Percentiles rank a stretch among this genome's conserved stretches.
Conservation (phyloP, 345 rosid species). For the Melaleuca quinquenervia region DNA sequence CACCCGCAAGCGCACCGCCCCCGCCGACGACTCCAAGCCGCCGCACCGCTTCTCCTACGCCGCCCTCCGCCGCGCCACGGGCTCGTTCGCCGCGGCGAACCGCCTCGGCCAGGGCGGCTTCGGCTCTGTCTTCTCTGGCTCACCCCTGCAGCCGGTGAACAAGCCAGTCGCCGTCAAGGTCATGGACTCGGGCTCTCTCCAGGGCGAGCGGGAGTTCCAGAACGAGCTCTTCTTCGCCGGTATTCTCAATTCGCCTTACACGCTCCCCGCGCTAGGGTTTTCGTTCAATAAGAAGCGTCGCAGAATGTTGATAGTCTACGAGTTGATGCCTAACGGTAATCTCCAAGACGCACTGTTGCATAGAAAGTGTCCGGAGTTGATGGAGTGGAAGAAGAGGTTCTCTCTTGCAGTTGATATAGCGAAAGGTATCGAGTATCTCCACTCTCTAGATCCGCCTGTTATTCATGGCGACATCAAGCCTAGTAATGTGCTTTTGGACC, state of each 20-base stretch:
- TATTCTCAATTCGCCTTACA: slow-evolving; percentile 40
- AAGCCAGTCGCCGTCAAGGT: slow-evolving; percentile 67
- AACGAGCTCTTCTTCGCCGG: slow-evolving; percentile 85
- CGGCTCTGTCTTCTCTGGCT: slow-evolving; percentile 76
- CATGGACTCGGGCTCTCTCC: slow-evolving; percentile 90
- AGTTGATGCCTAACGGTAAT: slow-evolving; percentile 78
- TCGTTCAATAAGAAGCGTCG: slow-evolving; percentile 56
- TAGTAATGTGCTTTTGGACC: slow-evolving; percentile 71
- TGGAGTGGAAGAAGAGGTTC: slow-evolving; percentile 56
- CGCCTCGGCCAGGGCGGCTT: slow-evolving; percentile 94
- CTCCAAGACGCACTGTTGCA: slow-evolving; percentile 80
- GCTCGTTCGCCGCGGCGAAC: slow-evolving; percentile 58
- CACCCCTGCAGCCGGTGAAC: slow-evolving; percentile 18
- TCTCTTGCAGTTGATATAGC: slow-evolving; percentile 52
- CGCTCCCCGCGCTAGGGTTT: slow-evolving; percentile 70
- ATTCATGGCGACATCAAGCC: slow-evolving; percentile 91
- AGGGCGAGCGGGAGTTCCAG: slow-evolving; percentile 90
- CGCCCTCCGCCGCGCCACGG: slow-evolving; percentile 67
- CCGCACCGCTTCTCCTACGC: slow-evolving; percentile 69
- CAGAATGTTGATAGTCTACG: slow-evolving; percentile 62
- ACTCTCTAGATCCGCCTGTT: slow-evolving; percentile 55
- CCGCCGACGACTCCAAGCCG: slow-evolving; percentile 51
- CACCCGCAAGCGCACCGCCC: slow-evolving; percentile 65
- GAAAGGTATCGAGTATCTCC: slow-evolving; percentile 62
- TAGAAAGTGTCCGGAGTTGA: slow-evolving; percentile 52